Evolutionary conservation across 495 filamentous ascomycete genomes (phyloP), one percentile per base, ranked within the genome.

Genomic region (Penicillium pancosmium): DNA sequence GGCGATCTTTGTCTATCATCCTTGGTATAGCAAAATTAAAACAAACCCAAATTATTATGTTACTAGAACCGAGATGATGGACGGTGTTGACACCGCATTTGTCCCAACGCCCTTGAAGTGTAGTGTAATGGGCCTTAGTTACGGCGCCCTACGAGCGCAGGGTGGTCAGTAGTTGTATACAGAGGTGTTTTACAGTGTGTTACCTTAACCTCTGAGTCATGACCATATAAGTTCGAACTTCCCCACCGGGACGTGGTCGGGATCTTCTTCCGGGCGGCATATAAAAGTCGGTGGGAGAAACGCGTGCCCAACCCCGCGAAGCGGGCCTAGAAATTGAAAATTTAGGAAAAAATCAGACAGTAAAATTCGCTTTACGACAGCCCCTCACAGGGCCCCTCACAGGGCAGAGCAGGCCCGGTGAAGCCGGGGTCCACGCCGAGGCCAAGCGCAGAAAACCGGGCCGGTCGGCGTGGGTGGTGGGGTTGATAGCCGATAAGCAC

Each of bases 361-460:
- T 6, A 31, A 31, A 31, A 31, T 31, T 8, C 5, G n/a, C 36
- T 38, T 4, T 23, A 23, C 23, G 3, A 38, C 2, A 38, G 36
- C 36, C 36, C 46, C n/a, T 48, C 19, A 27, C 46, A 12, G 19
- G 5, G 36, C 36, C 36, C 46, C n/a, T 48, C 19, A 27, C 46
- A 12, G 19, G 5, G 21, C 18, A 44, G 46, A 48, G 23, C 46
- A 48, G 46, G 19, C 19, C 46, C 19, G 46, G 46, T 48, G 41
- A 48, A 27, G 19, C 46, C 46, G 46, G 19, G 19, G 46, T 27
- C 49, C 54, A 57, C 27, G 51, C 52, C 52, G 52, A 55, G 49
- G 47, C 47, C 21, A 60, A 54, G 58, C 58, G 58, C 58, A 25
- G 23, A 56, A 27, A 59, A 62, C 63, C 63, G 63, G 63, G 55